These are phyloP conservation scores for Aspergillus sparsus DNA, from an alignment of 495 filamentous ascomycete species.

Conservation along the genomic window DNA sequence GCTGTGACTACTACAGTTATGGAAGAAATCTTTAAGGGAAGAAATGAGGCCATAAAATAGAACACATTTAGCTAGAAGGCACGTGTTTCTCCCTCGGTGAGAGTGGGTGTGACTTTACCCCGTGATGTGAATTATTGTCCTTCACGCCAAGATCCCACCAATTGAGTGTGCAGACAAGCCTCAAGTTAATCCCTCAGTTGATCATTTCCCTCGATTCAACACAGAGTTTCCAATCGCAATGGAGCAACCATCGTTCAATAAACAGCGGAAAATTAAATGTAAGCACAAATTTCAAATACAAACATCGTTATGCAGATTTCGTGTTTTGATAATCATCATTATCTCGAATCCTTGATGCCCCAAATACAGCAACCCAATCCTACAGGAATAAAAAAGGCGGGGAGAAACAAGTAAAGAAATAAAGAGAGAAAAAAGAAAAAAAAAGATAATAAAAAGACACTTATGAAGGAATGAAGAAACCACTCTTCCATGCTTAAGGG, in stretches of 20 bases:
- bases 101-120: slow-evolving; percentile 10
- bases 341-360: no score
- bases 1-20: not conserved
- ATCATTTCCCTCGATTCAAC: not conserved
- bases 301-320: no score
- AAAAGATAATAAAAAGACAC: not conserved
- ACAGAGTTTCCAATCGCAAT: no score
- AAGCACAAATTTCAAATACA: no score
- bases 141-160: slow-evolving; percentile 2
- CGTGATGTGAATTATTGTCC: slow-evolving; percentile 5
- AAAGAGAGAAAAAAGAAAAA: not conserved
- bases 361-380: no score
- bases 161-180: not conserved
- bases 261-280: no score
- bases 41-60: slow-evolving; percentile 2
- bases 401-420: not conserved
- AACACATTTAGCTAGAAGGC: slow-evolving; percentile 4
- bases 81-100: slow-evolving; percentile 1
- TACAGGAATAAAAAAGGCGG: not conserved
- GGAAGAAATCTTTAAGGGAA: not conserved
- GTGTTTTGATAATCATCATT: no score
- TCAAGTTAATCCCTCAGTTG: slow-evolving; percentile 7
- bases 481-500: not conserved
- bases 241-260: no score
- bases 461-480: not conserved